Evolutionary conservation across 2,329 filamentous ascomycete species (phyloP).

Genomic region (Fulvia fulva): DNA sequence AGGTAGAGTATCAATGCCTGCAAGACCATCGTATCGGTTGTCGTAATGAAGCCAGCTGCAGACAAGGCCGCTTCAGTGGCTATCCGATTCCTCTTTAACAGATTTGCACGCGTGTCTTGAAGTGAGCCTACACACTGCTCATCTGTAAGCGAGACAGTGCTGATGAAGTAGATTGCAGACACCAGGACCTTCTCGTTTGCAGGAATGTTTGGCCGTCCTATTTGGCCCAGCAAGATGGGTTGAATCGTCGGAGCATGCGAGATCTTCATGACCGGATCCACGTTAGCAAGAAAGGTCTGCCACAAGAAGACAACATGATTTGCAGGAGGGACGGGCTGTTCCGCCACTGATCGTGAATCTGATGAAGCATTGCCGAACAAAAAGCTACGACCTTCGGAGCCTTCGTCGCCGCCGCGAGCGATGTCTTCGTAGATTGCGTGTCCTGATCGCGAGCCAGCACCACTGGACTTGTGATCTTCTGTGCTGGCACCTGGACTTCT

Average conservation of each 20-base stretch:
- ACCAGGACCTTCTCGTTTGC: conserved; percentile 37
- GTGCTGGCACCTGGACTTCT: conserved; percentile 11
- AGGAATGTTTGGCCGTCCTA: conserved; percentile 53
- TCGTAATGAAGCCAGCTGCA: conserved; percentile 28
- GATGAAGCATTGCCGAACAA: conserved; percentile 16
- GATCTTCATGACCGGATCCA: conserved; percentile 69
- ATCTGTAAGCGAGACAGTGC: conserved; percentile 31
- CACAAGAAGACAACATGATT: conserved; percentile 61
- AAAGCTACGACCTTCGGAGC: conserved; percentile 17
- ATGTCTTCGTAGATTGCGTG: conserved; percentile 12
- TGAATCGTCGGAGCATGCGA: conserved; percentile 70
- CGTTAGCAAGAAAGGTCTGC: conserved; percentile 69
- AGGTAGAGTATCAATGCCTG: conserved; percentile 32
- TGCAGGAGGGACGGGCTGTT: conserved; percentile 11
- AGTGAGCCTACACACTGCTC: conserved; percentile 25
- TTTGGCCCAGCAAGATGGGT: conserved; percentile 59
- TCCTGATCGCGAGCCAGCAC: conserved; percentile 10
- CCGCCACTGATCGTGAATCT: conserved; percentile 19
- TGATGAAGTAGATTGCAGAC: conserved; percentile 34
- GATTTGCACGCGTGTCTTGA: conserved; percentile 16
- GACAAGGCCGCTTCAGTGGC: conserved; percentile 27
- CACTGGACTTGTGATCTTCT: conserved; percentile 3
- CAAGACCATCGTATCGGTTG: conserved; percentile 26
- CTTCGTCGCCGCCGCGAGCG: conserved; percentile 3
- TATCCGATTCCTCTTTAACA: conserved; percentile 24